Evolutionary conservation across 2,329 filamentous ascomycete genomes (phyloP).

Genomic region (Nigrospora sphaerica): DNA sequence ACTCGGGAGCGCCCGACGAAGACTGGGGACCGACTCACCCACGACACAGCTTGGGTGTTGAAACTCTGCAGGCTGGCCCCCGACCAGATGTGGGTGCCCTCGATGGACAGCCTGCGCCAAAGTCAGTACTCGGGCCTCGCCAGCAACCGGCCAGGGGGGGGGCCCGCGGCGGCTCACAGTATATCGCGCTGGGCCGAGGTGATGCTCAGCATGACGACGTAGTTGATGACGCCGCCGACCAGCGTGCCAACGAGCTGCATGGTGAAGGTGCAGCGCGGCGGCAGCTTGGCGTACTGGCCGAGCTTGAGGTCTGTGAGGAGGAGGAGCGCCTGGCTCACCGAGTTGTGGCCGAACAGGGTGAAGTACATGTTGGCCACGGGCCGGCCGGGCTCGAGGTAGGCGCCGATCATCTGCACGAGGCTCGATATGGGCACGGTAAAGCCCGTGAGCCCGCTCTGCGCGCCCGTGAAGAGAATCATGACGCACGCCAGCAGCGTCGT

Average conservation of each 20-base stretch:
- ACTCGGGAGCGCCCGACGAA: not conserved
- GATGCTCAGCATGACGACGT: slow-evolving; percentile 27
- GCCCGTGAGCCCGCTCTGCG: slow-evolving; percentile 27
- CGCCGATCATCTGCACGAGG: slow-evolving; percentile 38
- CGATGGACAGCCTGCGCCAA: slow-evolving; percentile 12
- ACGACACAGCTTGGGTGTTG: slow-evolving; percentile 20
- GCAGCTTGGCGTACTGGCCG: slow-evolving; percentile 4
- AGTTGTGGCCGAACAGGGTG: slow-evolving; percentile 26
- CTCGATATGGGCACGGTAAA: slow-evolving; percentile 29
- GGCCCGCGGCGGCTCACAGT: slow-evolving; percentile 7
- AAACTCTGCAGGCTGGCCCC: slow-evolving; percentile 28
- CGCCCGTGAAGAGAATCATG: slow-evolving; percentile 32
- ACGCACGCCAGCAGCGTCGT: slow-evolving; percentile 25
- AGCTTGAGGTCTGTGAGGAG: slow-evolving; percentile 21
- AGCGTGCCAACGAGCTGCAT: slow-evolving; percentile 22
- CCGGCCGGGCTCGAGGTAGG: slow-evolving; percentile 33
- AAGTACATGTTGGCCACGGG: slow-evolving; percentile 38
- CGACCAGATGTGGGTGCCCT: slow-evolving; percentile 32
- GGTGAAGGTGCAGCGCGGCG: slow-evolving; percentile 4
- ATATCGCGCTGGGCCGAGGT: slow-evolving; percentile 26
- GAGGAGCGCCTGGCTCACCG: slow-evolving; percentile 22
- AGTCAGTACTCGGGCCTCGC: too few species aligned
- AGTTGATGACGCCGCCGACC: slow-evolving; percentile 29
- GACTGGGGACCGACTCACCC: not conserved
- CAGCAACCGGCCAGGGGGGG: too few species aligned